A percentile compares a stretch with the other conserved stretches of the same genome.
These are phyloP conservation scores for Tetrapyrgos nigripes DNA, from an alignment of 1,284 basidiomycete genomes.

Conservation along the genomic window DNA sequence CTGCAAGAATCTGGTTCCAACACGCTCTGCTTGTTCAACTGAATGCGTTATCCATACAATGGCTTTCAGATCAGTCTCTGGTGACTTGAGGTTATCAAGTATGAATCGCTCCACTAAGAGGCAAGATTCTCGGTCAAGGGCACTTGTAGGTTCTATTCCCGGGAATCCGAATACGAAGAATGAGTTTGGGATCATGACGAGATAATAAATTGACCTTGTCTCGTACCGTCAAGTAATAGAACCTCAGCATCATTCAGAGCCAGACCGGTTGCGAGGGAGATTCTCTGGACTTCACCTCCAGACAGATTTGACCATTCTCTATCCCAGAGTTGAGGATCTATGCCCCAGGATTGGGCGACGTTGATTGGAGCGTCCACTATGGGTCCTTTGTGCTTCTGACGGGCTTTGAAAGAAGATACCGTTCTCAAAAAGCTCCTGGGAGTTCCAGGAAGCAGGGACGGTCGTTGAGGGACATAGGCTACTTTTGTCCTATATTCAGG, in stretches of 20 bases:
- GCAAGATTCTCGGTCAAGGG: conserved; percentile 77
- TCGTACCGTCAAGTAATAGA: conserved; percentile 83
- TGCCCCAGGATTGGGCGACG: conserved; percentile 71
- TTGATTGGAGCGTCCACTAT: conserved; percentile 43
- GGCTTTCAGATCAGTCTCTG: conserved; percentile 65
- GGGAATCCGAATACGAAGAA: conserved; percentile 7
- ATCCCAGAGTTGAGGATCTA: conserved; percentile 75
- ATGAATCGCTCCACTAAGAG: conserved; percentile 70
- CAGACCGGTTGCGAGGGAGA: conserved; percentile 78
- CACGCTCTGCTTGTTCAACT: conserved; percentile 75
- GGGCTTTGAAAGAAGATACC: conserved; percentile 63
- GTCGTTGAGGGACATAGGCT: conserved; percentile 85
- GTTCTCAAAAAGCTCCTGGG: conserved; percentile 74
- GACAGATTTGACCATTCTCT: conserved; percentile 80
- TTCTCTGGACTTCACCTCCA: conserved; percentile 84
- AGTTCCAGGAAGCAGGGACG: conserved; percentile 82
- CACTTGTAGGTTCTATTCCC: conserved; percentile 91
- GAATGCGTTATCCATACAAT: conserved; percentile 90
- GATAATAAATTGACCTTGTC: not conserved
- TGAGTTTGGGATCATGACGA: conserved; percentile 1
- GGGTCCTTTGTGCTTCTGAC: conserved; percentile 30
- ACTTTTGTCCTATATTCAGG: conserved; percentile 79
- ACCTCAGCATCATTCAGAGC: conserved; percentile 80
- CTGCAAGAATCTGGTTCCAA: conserved; percentile 73
- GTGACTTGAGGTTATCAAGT: conserved; percentile 53